phyloP scores from a whole-genome alignment of 2,329 filamentous ascomycete species.

The Trichophyton simii region DNA sequence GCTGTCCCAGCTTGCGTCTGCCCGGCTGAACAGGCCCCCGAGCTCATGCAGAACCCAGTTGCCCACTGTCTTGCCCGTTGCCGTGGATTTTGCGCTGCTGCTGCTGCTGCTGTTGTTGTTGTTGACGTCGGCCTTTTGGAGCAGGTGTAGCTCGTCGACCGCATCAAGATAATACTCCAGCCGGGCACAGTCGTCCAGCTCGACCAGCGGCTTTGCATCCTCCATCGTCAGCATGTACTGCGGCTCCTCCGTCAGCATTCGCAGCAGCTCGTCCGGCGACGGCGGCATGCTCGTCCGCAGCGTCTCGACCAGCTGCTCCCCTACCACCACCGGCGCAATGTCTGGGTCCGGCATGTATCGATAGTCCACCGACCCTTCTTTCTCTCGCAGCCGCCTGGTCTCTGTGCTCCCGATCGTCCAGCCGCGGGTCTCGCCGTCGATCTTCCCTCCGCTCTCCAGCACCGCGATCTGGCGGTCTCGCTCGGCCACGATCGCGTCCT shows the following conservation, averaged over 20 bases:
- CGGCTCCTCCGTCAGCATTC: conserved; percentile 43
- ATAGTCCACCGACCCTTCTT: conserved; percentile 96
- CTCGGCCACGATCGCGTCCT: conserved; percentile 87
- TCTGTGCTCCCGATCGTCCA: conserved; percentile 79
- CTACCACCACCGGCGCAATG: conserved; percentile 65
- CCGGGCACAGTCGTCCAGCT: conserved; percentile 64
- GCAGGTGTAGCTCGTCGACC: conserved; percentile 25
- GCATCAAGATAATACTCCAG: conserved; percentile 60
- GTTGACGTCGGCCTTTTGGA: conserved; percentile 17
- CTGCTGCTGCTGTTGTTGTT: conserved; percentile 12
- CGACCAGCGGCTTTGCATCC: conserved; percentile 69
- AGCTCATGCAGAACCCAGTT: conserved; percentile 68
- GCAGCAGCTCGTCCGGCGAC: conserved; percentile 58
- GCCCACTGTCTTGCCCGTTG: conserved; percentile 38
- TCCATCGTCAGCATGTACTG: conserved; percentile 61
- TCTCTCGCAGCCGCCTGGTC: conserved; percentile 70
- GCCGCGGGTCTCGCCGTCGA: conserved; percentile 80
- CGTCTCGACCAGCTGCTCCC: conserved; percentile 52
- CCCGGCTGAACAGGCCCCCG: conserved; percentile 48
- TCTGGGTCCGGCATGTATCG: conserved; percentile 98
- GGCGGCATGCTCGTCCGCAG: conserved; percentile 53
- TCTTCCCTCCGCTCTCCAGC: conserved; percentile 58
- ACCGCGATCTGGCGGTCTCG: conserved; percentile 75
- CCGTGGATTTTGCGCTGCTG: neutral
- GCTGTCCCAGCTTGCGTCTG: conserved; percentile 35